Percentiles rank a stretch among this genome's conserved stretches.
These are phyloP conservation scores for Phytophthora vignae DNA, from an alignment of 352 stramenopile genomes.

Conservation along the genomic window DNA sequence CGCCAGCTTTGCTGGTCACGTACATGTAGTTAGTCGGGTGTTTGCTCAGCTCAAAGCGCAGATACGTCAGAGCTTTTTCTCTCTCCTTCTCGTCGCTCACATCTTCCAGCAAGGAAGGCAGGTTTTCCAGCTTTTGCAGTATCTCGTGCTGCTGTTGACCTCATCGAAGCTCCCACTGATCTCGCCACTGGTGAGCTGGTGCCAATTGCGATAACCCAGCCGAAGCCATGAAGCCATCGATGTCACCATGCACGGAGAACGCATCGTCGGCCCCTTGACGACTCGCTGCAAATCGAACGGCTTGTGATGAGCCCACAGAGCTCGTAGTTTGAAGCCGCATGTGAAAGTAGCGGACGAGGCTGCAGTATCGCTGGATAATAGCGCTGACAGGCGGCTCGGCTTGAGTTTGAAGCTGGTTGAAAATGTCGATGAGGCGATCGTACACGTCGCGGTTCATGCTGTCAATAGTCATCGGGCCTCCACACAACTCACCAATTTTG, in stretches of 20 bases:
- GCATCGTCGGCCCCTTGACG: constrained; percentile 15
- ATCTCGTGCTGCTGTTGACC: constrained; percentile 19
- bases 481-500: constrained; percentile 12
- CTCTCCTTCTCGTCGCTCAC: constrained; percentile 4
- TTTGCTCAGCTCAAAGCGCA: constrained; percentile 28
- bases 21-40: constrained; percentile 18
- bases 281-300: constrained; percentile 9
- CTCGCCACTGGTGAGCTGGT: constrained; percentile 11
- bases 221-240: constrained; percentile 9
- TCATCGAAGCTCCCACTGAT: constrained; percentile 9
- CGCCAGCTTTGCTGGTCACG: constrained; percentile 1
- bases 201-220: neutral
- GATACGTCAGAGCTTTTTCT: constrained; percentile 17
- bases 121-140: constrained; percentile 6
- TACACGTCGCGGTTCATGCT: constrained; percentile 19
- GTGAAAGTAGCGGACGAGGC: constrained; percentile 15
- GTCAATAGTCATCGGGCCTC: neutral
- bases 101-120: constrained; percentile 6
- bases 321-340: neutral
- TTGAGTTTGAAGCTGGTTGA: constrained; percentile 10
- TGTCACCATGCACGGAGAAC: constrained; percentile 11
- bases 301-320: neutral
- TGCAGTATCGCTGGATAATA: neutral
- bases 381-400: neutral
- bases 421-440: constrained; percentile 11